Evolutionary conservation across 208 protist species (phyloP), one percentile per base, ranked within the genome.

Genomic region (Wallacemonas sp.): DNA sequence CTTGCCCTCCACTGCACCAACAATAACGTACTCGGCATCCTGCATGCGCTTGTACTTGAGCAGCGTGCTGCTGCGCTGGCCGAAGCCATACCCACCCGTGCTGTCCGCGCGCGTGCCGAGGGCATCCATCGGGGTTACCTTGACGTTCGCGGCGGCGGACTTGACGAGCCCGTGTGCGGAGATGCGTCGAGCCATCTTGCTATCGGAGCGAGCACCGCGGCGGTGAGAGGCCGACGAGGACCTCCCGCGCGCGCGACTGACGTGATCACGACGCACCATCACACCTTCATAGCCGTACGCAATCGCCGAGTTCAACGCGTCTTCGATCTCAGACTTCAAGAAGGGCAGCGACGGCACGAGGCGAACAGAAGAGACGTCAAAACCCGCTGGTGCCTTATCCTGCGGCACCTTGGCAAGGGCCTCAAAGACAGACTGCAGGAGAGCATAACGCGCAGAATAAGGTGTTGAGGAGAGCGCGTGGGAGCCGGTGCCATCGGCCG

Each of bases 31-130:
- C 81, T 96, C 91, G 17, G 73, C 87, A 26, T 96, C 91, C 27
- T 90, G 84, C 88, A 95, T 96, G 21, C 84, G 51, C 70, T 95
- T 94, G 79, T 94, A 91, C 80, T 96, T 96, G 4, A 96, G 77
- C n/a, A 96, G 46, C 22, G 75, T 82, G 41, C 76, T 74, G 41
- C 83, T 91, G 9, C 91, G 88, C 69, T 89, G 75, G 0, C 91
- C 91, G 66, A 89, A 89, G 38, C 72, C 84, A 66, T 96, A 96
- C 5, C 83, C 83, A 17, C 70, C 82, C 19, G 62, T 36, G 14
- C 62, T 42, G n/a, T 19, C 46, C 45, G 21, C n/a, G 26, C 21
- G 3, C 30, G 14, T n/a, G 19, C 6, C 6, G 6, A 28, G 0
- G 30, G 27, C 24, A 6, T 1, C 14, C 5, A 22, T 41, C 14